Evolutionary conservation across 1,284 basidiomycete genomes (phyloP), one percentile per base, ranked within the genome.

Genomic region (Flammula alnicola): DNA sequence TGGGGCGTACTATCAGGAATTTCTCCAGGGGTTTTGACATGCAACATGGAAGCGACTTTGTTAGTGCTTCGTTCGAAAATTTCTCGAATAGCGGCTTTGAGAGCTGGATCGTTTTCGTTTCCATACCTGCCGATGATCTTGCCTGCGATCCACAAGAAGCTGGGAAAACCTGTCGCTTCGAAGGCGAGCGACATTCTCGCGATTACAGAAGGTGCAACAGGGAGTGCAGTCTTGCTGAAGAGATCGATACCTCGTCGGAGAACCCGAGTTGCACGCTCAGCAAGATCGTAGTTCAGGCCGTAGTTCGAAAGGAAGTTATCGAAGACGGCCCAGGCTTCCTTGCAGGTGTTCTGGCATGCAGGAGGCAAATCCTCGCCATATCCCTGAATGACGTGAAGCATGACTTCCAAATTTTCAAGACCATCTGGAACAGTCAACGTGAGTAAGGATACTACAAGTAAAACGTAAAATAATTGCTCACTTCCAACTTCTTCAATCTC

Each of bases 131-230:
- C 75, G 10, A 93, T 78, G 17, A 90, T 72, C 68, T 97, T 97
- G 40, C 93, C 90, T 12, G 86, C 84, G 55, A 99, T 94, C 97
- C 97, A 99, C 10, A 98, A 70, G 69, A 94, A 98, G 58, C 91
- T 89, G 1, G 95, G 83, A 62, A 87, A 87, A 0, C 91, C 92
- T 0, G 92, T 93, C 12, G 77, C 70, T 57, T 93, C 89, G 62
- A 98, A 99, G 10, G 81, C 80, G 4, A 78, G 62, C 1, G 87
- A 79, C 84, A 98, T 87, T 42, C 93, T 79, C 12, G 80, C 77
- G 38, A 98, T 66, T 1, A 96, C 74, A 0, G 84, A 74, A 16
- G 91, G 80, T 7, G 91, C 76, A 33, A 95, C 76, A 2, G 86
- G 74, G 43, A 88, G 75, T 1, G 87, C 83, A 0, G 84, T 70